Evolutionary conservation across 805 yeast genomes (phyloP), one percentile per base, ranked within the genome.

Genomic region (Isabelozyma pseudorhagii): DNA sequence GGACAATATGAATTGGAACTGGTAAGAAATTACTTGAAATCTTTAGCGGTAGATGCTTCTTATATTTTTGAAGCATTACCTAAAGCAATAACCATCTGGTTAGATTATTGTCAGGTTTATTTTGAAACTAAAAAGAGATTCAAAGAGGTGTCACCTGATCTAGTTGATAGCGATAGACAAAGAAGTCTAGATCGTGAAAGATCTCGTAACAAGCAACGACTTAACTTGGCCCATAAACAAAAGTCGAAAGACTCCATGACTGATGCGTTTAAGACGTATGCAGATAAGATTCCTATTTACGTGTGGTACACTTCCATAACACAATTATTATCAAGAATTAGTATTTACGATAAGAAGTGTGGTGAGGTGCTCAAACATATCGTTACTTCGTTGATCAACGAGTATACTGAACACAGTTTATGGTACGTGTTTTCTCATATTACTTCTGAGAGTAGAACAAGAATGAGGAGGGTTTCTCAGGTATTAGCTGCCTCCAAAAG

Each of bases 81-180:
- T 0, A 91, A 90, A 59, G 80, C 89, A n/a, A 78, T 92, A 5
- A 90, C 97, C 0, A 78, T 89, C 8, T 94, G 99, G 99, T 71
- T 94, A 21, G 97, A 92, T 57, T 87, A 85, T 63, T 82, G 78
- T 1, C 75, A 73, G 42, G 55, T 50, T 27, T 87, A 85, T 63
- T 82, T 78, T 1, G 75, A 73, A 42, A 56, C 50, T 27, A 50
- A 57, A 6, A 51, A 52, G 9, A 56, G 53, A 14, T 31, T 31
- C 10, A 31, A 31, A 47, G 74, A 70, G 29, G 36, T 31, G 8
- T 13, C 36, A 31, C 4, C 36, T 31, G 36, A 31, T 5, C 8
- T 31, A 10, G n/a, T 31, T 9, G 36, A 31, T 31, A 9, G n/a
- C n/a, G 36, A 31, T 31, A 31, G 36, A 31, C 36, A 31, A 13